phyloP scores from a whole-genome alignment of 805 yeast genomes.

The Hanseniaspora thailandica region DNA sequence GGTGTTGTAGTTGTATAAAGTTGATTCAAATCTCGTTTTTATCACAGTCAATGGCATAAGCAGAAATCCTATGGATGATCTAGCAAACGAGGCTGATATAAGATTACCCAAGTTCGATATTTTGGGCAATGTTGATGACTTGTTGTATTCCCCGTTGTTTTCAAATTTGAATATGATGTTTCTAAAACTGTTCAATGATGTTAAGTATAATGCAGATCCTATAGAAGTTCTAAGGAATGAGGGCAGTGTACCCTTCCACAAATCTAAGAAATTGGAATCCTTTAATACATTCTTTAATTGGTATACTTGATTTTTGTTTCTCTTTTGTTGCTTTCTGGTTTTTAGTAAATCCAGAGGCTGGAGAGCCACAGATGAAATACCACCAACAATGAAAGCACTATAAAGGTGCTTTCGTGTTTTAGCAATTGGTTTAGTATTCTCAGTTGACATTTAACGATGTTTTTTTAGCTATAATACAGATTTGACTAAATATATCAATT shows the following conservation, averaged over 20 bases:
- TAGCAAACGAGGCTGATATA: slow-evolving; percentile 60
- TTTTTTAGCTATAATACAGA: not conserved
- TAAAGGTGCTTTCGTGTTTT: slow-evolving; percentile 37
- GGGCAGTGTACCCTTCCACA: slow-evolving; percentile 93
- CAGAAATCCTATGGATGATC: slow-evolving; percentile 70
- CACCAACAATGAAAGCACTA: slow-evolving; percentile 79
- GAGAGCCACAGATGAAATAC: slow-evolving; percentile 62
- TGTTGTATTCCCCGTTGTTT: slow-evolving; percentile 9
- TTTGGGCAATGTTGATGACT: slow-evolving; percentile 50
- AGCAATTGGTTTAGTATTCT: not conserved
- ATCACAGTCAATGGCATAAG: slow-evolving; percentile 93
- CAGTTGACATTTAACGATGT: not conserved
- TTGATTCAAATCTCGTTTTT: slow-evolving; percentile 82
- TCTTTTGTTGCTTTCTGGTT: slow-evolving; percentile 67
- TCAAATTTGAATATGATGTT: slow-evolving; percentile 17
- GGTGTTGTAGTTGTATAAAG: slow-evolving; percentile 56
- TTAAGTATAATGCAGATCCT: slow-evolving; percentile 78
- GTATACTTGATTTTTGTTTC: slow-evolving; percentile 21
- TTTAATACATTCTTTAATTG: not conserved
- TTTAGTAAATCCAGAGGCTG: slow-evolving; percentile 87
- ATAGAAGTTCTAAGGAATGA: slow-evolving; percentile 80
- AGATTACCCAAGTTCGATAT: slow-evolving; percentile 60
- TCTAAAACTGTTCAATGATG: slow-evolving; percentile 56
- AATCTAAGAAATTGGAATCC: slow-evolving; percentile 32
- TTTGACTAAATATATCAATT: no score